Evolutionary conservation across 2,329 filamentous ascomycete species (phyloP).

Genomic region (Verticillium longisporum): DNA sequence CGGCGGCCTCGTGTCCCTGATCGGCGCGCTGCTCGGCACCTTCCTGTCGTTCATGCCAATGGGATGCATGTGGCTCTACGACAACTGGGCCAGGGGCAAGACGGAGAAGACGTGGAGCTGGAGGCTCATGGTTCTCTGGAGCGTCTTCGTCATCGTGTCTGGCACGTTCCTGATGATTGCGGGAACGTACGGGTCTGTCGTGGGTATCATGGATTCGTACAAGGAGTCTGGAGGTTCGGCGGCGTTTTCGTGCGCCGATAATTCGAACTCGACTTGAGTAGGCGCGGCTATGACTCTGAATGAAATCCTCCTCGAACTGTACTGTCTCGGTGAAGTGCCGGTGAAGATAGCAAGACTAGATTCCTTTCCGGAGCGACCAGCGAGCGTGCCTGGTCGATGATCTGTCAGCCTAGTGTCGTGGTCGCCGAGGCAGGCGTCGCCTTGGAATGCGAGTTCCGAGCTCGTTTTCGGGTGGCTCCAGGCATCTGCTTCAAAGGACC

Average conservation of each 20-base stretch:
- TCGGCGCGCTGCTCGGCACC: conserved; percentile 18
- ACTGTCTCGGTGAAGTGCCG: no score
- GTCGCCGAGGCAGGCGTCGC: no score
- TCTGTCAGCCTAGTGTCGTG: no score
- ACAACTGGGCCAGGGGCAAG: conserved; percentile 24
- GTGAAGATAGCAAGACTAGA: no score
- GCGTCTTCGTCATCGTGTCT: conserved; percentile 24
- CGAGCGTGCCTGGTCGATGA: no score
- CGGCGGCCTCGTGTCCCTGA: conserved; percentile 17
- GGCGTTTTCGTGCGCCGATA: conserved; percentile 36
- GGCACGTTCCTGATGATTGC: conserved; percentile 34
- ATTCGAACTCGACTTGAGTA: conserved; percentile 23
- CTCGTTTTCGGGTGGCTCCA: no score
- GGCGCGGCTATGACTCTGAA: neutral
- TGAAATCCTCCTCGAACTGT: no score
- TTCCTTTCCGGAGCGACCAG: no score
- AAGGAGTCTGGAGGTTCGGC: conserved; percentile 23
- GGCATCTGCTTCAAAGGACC: no score
- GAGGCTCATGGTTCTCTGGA: conserved; percentile 14
- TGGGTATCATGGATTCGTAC: conserved; percentile 29
- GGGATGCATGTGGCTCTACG: conserved; percentile 35
- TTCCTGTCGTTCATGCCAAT: conserved; percentile 18
- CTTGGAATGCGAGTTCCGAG: no score
- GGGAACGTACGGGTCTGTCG: conserved; percentile 36
- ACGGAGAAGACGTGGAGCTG: conserved; percentile 9